These are phyloP conservation scores for Aspergillus transmontanensis DNA, from an alignment of 2,329 filamentous ascomycete species.

Conservation along the genomic window DNA sequence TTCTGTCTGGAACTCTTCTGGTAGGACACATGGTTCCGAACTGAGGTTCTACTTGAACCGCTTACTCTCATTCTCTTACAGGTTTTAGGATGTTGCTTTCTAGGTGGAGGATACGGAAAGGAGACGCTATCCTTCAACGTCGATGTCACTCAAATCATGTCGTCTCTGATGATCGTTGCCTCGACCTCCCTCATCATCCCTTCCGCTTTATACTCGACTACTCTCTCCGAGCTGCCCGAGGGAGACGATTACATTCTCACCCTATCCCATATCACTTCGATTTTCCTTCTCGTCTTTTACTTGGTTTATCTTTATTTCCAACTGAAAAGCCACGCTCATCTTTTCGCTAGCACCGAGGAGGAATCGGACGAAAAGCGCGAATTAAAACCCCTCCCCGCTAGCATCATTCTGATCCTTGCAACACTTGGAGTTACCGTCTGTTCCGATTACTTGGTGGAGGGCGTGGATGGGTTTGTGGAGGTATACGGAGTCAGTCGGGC, in stretches of 20 bases:
- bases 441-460: constrained; percentile 51
- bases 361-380: constrained; percentile 16
- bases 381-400: constrained; percentile 16
- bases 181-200: constrained; percentile 80
- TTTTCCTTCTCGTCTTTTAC: constrained; percentile 57
- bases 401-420: constrained; percentile 21
- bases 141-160: constrained; percentile 80
- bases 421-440: constrained; percentile 23
- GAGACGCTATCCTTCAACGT: constrained; percentile 81
- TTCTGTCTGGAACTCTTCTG: constrained; percentile 82
- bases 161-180: constrained; percentile 72
- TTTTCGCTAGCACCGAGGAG: constrained; percentile 18
- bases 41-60: too few species aligned
- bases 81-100: constrained; percentile 83
- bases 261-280: constrained; percentile 56
- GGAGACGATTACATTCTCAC: constrained; percentile 17
- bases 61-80: not conserved
- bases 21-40: not conserved
- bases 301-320: constrained; percentile 59
- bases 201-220: constrained; percentile 21
- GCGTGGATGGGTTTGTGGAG: constrained; percentile 57
- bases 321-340: constrained; percentile 37
- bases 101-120: constrained; percentile 73
- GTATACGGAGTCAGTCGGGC: constrained; percentile 56
- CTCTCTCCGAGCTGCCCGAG: constrained; percentile 8